Percentiles rank a stretch among this genome's conserved stretches.
Conservation (phyloP, 768 basidiomycete genomes). For the Mrakia gelida region DNA sequence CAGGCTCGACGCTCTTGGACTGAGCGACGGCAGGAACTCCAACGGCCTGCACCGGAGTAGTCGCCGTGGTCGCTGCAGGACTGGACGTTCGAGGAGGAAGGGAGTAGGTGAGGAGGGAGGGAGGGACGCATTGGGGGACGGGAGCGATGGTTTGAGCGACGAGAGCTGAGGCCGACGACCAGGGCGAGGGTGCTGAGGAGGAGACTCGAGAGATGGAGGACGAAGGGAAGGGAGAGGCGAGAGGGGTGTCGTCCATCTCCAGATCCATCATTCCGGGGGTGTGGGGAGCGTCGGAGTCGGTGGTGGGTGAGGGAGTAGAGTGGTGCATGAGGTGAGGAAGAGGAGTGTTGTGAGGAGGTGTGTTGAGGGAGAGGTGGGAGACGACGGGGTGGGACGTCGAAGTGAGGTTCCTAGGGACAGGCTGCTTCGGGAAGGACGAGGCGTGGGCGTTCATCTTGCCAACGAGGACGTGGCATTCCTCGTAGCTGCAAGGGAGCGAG, state of each 20-base stretch:
- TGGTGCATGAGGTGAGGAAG: conserved; percentile 6
- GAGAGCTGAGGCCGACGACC: conserved; percentile 31
- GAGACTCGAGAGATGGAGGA: conserved; percentile 23
- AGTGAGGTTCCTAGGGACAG: conserved; percentile 6
- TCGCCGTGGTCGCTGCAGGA: conserved; percentile 6
- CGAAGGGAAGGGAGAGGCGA: conserved; percentile 40
- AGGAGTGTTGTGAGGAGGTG: conserved; percentile 14
- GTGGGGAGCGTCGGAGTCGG: conserved; percentile 33
- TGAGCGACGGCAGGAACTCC: background rate
- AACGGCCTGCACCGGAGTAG: conserved; percentile 12
- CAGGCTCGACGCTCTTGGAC: background rate
- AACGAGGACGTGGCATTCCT: conserved; percentile 70
- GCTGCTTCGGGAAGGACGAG: conserved; percentile 31
- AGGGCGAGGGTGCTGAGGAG: conserved; percentile 23
- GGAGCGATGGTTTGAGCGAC: conserved; percentile 1
- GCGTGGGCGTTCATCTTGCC: conserved; percentile 32
- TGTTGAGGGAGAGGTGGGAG: conserved; percentile 28
- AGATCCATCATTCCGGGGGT: conserved; percentile 34
- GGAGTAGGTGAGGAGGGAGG: conserved; percentile 30
- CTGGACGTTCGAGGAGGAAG: conserved; percentile 14
- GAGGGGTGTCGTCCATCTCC: conserved; percentile 52
- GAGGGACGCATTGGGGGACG: conserved; percentile 30
- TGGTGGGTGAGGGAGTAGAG: conserved; percentile 32
- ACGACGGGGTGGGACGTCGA: conserved; percentile 5
- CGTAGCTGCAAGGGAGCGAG: conserved; percentile 50